Conservation (phyloP, 2,329 filamentous ascomycete genomes). For the Aotearoamyces nothofagi region DNA sequence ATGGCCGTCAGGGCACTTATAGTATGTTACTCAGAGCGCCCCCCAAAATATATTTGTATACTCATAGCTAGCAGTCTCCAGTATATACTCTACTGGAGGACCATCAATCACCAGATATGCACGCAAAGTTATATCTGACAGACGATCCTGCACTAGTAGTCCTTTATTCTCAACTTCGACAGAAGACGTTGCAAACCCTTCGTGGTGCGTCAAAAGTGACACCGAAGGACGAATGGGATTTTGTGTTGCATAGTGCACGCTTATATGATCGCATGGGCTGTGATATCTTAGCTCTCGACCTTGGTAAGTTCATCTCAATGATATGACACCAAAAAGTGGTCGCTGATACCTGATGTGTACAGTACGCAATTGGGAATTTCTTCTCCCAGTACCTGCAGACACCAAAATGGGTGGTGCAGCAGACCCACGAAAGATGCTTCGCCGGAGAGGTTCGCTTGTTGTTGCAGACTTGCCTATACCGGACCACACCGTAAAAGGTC, state of each 20-base stretch:
- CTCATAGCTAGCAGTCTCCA: constrained; percentile 41
- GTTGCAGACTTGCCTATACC: constrained; percentile 54
- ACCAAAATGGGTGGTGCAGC: constrained; percentile 23
- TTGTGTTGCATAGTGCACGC: constrained; percentile 72
- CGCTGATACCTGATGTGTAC: background rate
- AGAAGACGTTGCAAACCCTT: constrained; percentile 68
- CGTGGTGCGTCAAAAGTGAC: constrained; percentile 72
- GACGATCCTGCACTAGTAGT: constrained; percentile 85
- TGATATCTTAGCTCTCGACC: constrained; percentile 72
- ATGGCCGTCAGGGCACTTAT: constrained; percentile 75
- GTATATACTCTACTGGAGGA: constrained; percentile 60
- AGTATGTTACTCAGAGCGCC: constrained; percentile 30
- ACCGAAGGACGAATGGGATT: constrained; percentile 71
- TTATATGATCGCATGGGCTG: constrained; percentile 88
- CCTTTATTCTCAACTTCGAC: constrained; percentile 73
- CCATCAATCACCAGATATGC: constrained; percentile 51
- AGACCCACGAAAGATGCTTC: constrained; percentile 41
- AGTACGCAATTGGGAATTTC: constrained; percentile 74
- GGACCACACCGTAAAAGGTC: constrained; percentile 25
- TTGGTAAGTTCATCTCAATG: constrained; percentile 38
- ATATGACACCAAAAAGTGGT: constrained; percentile 6
- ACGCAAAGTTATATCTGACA: constrained; percentile 66
- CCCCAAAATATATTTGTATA: constrained; percentile 4
- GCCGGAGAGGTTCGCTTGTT: constrained; percentile 61
- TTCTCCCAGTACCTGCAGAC: constrained; percentile 31